Evolutionary conservation across 192 early-diverging fungal species (phyloP).

Genomic region (Coemansia sp.): DNA sequence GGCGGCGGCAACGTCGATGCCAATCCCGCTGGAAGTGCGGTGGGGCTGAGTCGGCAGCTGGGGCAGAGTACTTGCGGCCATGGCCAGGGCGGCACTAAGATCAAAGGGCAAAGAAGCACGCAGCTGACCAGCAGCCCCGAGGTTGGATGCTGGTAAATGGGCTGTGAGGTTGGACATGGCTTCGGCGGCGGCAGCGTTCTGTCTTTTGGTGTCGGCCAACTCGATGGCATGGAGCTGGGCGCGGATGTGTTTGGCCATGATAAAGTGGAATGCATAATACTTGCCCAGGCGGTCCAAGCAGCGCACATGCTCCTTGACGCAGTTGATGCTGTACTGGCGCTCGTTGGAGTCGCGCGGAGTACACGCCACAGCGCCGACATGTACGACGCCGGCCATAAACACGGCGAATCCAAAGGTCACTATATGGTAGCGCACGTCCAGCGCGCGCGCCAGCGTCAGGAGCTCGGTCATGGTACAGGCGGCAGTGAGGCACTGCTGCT

Average conservation of each 20-base stretch:
- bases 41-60: conserved; percentile 1
- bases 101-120: conserved; percentile 9
- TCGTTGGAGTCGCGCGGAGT: conserved; percentile 41
- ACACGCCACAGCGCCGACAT: conserved; percentile 46
- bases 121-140: not conserved
- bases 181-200: conserved; percentile 8
- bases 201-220: conserved; percentile 9
- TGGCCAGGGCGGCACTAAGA: conserved; percentile 12
- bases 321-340: conserved; percentile 54
- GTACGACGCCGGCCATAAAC: conserved; percentile 55
- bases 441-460: conserved; percentile 21
- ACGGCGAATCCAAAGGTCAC: conserved; percentile 52
- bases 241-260: conserved; percentile 55
- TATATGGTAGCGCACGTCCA: conserved; percentile 52
- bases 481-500: conserved; percentile 51
- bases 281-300: conserved; percentile 47
- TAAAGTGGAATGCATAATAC: conserved; percentile 54
- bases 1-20: not conserved
- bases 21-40: not conserved
- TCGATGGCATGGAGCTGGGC: conserved; percentile 51
- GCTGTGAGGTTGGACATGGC: not conserved
- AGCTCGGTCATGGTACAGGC: conserved; percentile 54
- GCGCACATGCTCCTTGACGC: conserved; percentile 47
- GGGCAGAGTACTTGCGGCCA: not conserved
- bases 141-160: not conserved